Evolutionary conservation across 208 protist genomes (phyloP), one percentile per base, ranked within the genome.

Genomic region (Crithidia brevicula): DNA sequence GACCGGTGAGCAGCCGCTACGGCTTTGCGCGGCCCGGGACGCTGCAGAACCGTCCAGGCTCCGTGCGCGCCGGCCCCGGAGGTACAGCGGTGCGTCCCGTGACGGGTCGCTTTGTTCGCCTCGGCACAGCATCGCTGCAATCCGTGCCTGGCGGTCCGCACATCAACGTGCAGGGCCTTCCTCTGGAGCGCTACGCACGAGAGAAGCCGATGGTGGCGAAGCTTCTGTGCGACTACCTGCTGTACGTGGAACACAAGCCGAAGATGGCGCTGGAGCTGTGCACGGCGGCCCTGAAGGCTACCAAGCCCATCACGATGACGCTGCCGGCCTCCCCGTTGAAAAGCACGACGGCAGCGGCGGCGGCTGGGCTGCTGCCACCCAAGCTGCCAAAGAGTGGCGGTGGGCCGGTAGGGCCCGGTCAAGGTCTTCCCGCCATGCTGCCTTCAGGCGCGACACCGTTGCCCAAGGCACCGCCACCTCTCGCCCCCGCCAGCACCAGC

Each of bases 161-260:
- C 71, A 93, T 98, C 60, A 77, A 97, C 71, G 68, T 96, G 25
- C 79, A 89, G 61, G 60, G 72, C 10, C 78, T 98, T 3, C 79
- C 98, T 64, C 64, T 99, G 7, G 77, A 92, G 47, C 97, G 96
- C 72, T 98, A 98, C 78, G 96, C 92, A 11, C 77, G 73, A 0
- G 71, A 79, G 58, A 85, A 85, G 56, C 96, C 96, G 16, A 85
- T 97, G 66, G 57, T 98, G 23, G 92, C 93, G 10, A 98, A 97
- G 78, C 79, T 96, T 33, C 81, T 99, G 23, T 98, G 92, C 74
- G 96, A 98, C 60, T 99, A 98, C 63, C 72, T 98, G 11, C 81
- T 98, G 16, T 94, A 96, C 79, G 88, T 96, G 33, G 96, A 98
- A 42, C 96, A 98, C 76, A 92, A 94, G 49, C 94, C 95, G 3